Evolutionary conservation across 164 flowering plant species (phyloP), one percentile per base, ranked within the genome.

Genomic region (Dillenia turbinata): DNA sequence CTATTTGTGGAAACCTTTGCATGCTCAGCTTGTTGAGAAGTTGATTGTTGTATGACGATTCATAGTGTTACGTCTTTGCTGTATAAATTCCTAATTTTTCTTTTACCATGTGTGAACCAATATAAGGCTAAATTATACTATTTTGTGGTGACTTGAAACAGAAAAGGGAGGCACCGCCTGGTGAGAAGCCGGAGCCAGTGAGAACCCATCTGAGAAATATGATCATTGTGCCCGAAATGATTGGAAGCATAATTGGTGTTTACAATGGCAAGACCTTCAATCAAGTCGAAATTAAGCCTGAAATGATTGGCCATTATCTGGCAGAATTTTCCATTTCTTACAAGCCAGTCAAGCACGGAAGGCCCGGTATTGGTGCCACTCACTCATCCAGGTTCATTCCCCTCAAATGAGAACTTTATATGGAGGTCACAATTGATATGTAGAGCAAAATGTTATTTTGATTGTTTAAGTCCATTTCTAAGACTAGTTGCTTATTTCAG

Each of bases 241-340:
- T 82, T 12, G 86, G 83, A n/a, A 82, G 86, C 72, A 72, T 82
- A 9, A 53, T 82, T 56, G 86, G 86, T 0, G 83, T 81, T 5
- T 83, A 81, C 80, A 83, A 83, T 67, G 85, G 85, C 17, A 81
- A 81, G 71, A 79, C 83, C 68, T 82, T 82, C 76, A 82, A 81
- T 59, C 80, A 79, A 65, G 78, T 81, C 64, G 85, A 82, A 58
- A 79, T 82, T 64, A 82, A 82, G 71, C 86, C 86, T 15, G 84
- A 79, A 59, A 79, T 82, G 84, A 81, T 81, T 17, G 70, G 78
- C 10, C 83, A 81, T 54, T 81, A 81, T 55, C 76, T 81, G 2
- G 85, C 83, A 26, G 85, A 81, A 70, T 81, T 79, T 59, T 81
- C 83, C 4, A 81, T 81, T 52, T 70, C 77, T 3, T 81, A 81